Evolutionary conservation across 2,329 filamentous ascomycete genomes (phyloP), one percentile per base, ranked within the genome.

Genomic region (Penicillium expansum): DNA sequence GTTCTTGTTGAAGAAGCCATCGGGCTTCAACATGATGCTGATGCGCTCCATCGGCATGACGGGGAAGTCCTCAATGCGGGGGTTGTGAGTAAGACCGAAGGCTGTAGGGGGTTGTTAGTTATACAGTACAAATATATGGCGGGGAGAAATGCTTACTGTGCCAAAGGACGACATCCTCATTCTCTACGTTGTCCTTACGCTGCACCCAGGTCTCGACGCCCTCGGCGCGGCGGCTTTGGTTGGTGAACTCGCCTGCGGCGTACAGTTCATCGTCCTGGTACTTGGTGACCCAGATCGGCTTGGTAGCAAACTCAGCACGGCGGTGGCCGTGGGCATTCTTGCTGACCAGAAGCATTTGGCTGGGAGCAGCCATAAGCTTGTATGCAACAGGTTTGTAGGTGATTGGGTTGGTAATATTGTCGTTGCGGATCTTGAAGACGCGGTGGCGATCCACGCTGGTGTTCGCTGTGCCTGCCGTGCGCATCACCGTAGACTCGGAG

Each of bases 11-110:
- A 81, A 82, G 69, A 82, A 82, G 30, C 80, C 80, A 48, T 79
- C 78, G 2, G 80, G 79, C 59, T 79, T 77, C 32, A 82, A 64
- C 66, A 74, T 76, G 13, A 82, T 75, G 52, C 74, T 77, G 55
- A 79, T 71, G 18, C 74, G 71, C 68, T 88, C 86, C 64, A 80
- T 81, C 0, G 86, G 86, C 86, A 89, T 88, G 39, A 88, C 83
- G 1, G 86, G 86, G 72, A 87, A 88, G 66, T 88, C 86, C 66
- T 88, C 86, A 24, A 83, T 78, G 6, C 85, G 76, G 0, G 85
- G 84, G 27, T 86, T 83, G 61, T 89, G 86, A 33, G 86, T 88
- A 27, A 86, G 81, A 18, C 86, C 79, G 54, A 79, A 78, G 24
- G 73, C 72, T 75, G 32, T 1, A 18, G 20, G 14, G 11, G 20